Conservation (phyloP, 176 grass and related monocot genomes). For the Juncus effusus region DNA sequence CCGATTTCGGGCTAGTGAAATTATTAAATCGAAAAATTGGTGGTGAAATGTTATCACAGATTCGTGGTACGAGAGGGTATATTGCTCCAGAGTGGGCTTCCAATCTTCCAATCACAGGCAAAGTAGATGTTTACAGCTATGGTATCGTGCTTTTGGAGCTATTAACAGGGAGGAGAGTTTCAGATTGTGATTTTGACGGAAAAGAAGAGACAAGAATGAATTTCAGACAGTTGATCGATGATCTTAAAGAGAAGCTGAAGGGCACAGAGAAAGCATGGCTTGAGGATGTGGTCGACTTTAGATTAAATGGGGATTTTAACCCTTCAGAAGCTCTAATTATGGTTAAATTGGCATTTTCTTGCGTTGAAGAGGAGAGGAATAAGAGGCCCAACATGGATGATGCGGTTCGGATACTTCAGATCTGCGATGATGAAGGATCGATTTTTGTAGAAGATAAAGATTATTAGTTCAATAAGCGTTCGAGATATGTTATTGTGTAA, state of each 20-base stretch:
- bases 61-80: slow-evolving; percentile 57
- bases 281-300: slow-evolving; percentile 35
- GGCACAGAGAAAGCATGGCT: slow-evolving; percentile 30
- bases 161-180: slow-evolving; percentile 38
- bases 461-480: too few relatives aligned
- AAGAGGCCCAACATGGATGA: slow-evolving; percentile 37
- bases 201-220: slow-evolving; percentile 24
- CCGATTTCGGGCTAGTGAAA: slow-evolving; percentile 62
- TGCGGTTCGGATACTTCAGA: slow-evolving; percentile 28
- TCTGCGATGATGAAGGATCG: slow-evolving; percentile 2
- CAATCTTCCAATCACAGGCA: slow-evolving; percentile 46
- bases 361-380: slow-evolving; percentile 38
- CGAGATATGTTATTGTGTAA: too few relatives aligned
- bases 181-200: slow-evolving; percentile 13
- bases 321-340: slow-evolving; percentile 23
- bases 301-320: slow-evolving; percentile 35
- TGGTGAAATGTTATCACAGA: slow-evolving; percentile 23
- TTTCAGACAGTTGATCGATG: neutral
- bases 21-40: slow-evolving; percentile 20
- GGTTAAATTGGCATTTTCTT: slow-evolving; percentile 36
- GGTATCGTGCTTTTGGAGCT: slow-evolving; percentile 53
- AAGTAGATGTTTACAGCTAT: slow-evolving; percentile 54
- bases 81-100: slow-evolving; percentile 59
- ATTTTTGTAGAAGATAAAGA: too few relatives aligned
- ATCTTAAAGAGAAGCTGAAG: slow-evolving; percentile 34